Conservation (phyloP, 2,329 filamentous ascomycete species). For the Calonectria naviculata region DNA sequence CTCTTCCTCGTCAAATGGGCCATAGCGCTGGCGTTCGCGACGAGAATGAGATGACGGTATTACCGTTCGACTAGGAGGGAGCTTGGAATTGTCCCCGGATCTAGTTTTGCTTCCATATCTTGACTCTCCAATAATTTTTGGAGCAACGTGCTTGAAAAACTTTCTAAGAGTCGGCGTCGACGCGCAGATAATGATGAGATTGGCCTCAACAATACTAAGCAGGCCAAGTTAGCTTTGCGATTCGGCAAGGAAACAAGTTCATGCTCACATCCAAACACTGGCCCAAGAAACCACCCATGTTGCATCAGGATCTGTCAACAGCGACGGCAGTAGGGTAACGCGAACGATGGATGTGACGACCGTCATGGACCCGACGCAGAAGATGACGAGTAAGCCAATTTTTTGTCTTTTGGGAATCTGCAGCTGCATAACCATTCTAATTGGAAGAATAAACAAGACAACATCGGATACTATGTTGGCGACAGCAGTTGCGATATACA, state of each 20-base stretch:
- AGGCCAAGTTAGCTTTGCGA: not conserved
- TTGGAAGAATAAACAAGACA: slow-evolving; percentile 57
- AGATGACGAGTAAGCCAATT: slow-evolving; percentile 55
- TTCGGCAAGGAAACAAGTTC: too few species aligned
- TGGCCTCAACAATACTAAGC: slow-evolving; percentile 46
- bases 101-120: slow-evolving; percentile 37
- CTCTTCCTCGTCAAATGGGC: slow-evolving; percentile 34
- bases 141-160: slow-evolving; percentile 51
- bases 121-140: slow-evolving; percentile 43
- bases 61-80: slow-evolving; percentile 9
- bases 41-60: slow-evolving; percentile 24
- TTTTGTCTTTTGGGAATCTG: slow-evolving; percentile 59
- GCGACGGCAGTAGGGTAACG: slow-evolving; percentile 40
- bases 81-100: slow-evolving; percentile 24
- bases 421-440: slow-evolving; percentile 57
- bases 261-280: slow-evolving; percentile 43
- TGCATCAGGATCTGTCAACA: slow-evolving; percentile 39
- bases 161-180: slow-evolving; percentile 52
- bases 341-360: slow-evolving; percentile 47
- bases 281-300: slow-evolving; percentile 44
- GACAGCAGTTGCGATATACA: slow-evolving; percentile 60
- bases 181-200: slow-evolving; percentile 54
- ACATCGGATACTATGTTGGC: slow-evolving; percentile 61
- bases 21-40: slow-evolving; percentile 32
- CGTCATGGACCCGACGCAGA: slow-evolving; percentile 54